These are phyloP conservation scores for Cucumis hystrix DNA, from an alignment of 306 rosid species.

Conservation along the genomic window DNA sequence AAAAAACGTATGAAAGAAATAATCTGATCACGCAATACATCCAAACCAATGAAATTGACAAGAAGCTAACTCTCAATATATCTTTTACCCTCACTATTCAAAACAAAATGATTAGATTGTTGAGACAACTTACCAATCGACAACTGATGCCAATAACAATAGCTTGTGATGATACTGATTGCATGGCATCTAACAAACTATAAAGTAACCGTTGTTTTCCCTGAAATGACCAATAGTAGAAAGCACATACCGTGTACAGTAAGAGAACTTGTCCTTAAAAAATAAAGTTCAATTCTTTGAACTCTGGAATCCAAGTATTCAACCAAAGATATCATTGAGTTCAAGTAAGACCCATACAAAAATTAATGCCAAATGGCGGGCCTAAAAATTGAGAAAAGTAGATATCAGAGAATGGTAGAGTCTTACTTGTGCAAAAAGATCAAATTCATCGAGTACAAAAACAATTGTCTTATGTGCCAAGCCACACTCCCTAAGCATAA, in stretches of 20 bases:
- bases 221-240: conserved; percentile 22
- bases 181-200: conserved; percentile 89
- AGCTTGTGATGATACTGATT: conserved; percentile 79
- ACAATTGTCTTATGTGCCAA: conserved; percentile 83
- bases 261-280: neutral
- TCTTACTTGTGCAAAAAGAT: conserved; percentile 86
- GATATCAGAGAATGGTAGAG: neutral
- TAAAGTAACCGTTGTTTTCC: conserved; percentile 87
- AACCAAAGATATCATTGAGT: neutral
- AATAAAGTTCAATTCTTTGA: neutral
- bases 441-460: conserved; percentile 82
- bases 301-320: neutral
- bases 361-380: conserved; percentile 2
- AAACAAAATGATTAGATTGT: conserved; percentile 12
- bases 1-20: neutral
- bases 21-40: neutral
- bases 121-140: conserved; percentile 51
- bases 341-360: neutral
- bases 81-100: neutral
- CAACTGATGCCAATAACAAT: conserved; percentile 82
- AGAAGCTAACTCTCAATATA: neutral
- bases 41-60: neutral
- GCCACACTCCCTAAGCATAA: conserved; percentile 73
- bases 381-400: conserved; percentile 7
- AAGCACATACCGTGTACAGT: neutral